These are phyloP conservation scores for Pyricularia pennisetigena DNA, from an alignment of 2,329 filamentous ascomycete genomes.

Conservation along the genomic window DNA sequence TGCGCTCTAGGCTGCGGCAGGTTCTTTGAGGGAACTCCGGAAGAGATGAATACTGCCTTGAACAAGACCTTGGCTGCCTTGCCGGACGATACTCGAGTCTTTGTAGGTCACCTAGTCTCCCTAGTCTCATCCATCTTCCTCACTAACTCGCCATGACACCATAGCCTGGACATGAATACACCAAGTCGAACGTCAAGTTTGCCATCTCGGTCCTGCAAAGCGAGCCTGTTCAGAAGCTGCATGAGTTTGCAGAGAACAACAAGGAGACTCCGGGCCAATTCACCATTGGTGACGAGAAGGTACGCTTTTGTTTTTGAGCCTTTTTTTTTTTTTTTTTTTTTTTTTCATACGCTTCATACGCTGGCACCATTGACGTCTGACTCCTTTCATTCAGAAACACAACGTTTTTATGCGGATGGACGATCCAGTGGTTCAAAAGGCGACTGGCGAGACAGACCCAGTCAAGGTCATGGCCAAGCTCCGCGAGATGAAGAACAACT, in stretches of 20 bases:
- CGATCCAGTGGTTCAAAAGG: constrained; percentile 76
- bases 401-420: constrained; percentile 93
- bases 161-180: constrained; percentile 93
- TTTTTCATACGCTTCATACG: background rate
- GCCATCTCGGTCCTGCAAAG: constrained; percentile 64
- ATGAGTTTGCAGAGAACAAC: constrained; percentile 68
- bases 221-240: constrained; percentile 66
- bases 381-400: constrained; percentile 52
- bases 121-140: background rate
- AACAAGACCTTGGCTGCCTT: constrained; percentile 75
- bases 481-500: constrained; percentile 83
- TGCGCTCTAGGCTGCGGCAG: constrained; percentile 64
- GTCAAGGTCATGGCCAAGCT: constrained; percentile 78
- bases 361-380: background rate
- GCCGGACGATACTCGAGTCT: constrained; percentile 87
- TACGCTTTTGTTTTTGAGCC: constrained; percentile 21
- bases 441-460: constrained; percentile 69
- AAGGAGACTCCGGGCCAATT: constrained; percentile 89
- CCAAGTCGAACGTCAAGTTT: constrained; percentile 93
- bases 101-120: constrained; percentile 42
- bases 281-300: constrained; percentile 96
- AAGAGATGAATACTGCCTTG: constrained; percentile 87
- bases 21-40: constrained; percentile 87
- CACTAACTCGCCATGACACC: background rate
- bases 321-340: background rate